Evolutionary conservation across 495 filamentous ascomycete genomes (phyloP).

Genomic region (Pseudoneurospora amorphoporcata): DNA sequence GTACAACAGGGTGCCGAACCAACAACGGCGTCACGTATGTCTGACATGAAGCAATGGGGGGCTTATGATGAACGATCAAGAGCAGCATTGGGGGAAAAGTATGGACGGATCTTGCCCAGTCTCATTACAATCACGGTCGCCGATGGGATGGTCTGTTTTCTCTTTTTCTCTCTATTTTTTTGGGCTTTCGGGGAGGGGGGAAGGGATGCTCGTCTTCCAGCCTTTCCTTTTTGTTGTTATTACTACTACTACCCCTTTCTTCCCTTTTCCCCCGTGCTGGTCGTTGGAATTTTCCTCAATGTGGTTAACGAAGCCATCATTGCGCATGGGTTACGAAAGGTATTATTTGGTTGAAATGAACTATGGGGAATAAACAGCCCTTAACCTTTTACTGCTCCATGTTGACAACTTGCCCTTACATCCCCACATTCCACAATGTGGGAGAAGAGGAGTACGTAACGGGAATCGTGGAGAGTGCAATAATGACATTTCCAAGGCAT

Average conservation of each 20-base stretch:
- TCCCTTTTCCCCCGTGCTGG: conserved; percentile 19
- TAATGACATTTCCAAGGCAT: background rate
- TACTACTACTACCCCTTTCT: conserved; percentile 12
- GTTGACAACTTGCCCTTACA: background rate
- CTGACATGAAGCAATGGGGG: conserved; percentile 22
- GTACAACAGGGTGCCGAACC: conserved; percentile 24
- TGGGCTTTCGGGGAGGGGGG: conserved; percentile 3
- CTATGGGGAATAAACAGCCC: background rate
- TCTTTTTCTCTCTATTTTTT: conserved; percentile 19
- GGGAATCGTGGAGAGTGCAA: background rate
- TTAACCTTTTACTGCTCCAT: background rate
- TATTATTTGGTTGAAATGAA: conserved; percentile 22
- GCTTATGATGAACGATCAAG: conserved; percentile 12
- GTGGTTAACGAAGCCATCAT: conserved; percentile 10
- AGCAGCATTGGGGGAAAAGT: conserved; percentile 18
- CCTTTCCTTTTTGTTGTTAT: conserved; percentile 1
- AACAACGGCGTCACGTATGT: conserved; percentile 40
- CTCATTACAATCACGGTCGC: conserved; percentile 22
- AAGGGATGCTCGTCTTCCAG: background rate
- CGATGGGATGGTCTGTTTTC: conserved; percentile 15
- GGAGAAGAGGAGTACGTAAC: background rate
- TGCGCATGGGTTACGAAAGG: conserved; percentile 19
- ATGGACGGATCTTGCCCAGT: conserved; percentile 26
- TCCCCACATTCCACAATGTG: background rate
- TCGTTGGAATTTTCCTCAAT: conserved; percentile 12